Base-by-base conservation (phyloP, 768 basidiomycete species). In the Podaxis rugospora region DNA sequence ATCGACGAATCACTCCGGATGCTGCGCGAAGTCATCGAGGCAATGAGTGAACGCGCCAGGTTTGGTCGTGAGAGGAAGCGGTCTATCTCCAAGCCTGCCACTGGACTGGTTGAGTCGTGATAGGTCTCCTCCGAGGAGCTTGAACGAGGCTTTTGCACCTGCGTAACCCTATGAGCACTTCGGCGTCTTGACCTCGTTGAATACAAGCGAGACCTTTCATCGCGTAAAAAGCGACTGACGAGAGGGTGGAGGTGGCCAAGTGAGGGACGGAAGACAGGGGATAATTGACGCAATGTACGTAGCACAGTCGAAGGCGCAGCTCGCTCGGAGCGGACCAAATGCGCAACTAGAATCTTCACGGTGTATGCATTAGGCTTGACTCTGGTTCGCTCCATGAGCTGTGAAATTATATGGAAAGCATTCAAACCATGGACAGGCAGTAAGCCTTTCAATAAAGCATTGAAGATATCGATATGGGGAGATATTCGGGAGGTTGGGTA, bases 1-100 rank as follows among this genome's bases (percentile, higher is more conserved):
- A 85, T 82, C 28, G 80, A 78, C 36, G 77, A 73, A 68, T 92
- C 87, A 62, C 80, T 80, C 64, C 78, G 79, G 51, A 87, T 71
- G 28, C 75, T 73, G 44, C 83, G 80, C 14, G 69, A 72, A 28
- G 69, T 66, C 37, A 91, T 70, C 5, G 83, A 80, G 51, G 76
- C 72, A 7, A 84, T 25, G 50, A 84, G 68, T 6, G 83, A 74
- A 36, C 70, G 72, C 13, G 80, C 66, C 28, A 75, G 68, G 69
- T 63, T 62, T 67, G 66, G 58, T 74, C 69, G 36, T 2, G 50
- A 54, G 28, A 49, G n/a, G 2, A 23, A 52, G 5, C 28, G 44
- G 4, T 35, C 59, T 28, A 61, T 7, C 11, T 27, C 32, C n/a
- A 61, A 35, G 5, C 59, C 59, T 11, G 44, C 59, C 25, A 13